Percentiles rank a stretch among this genome's conserved stretches.
phyloP scores from a whole-genome alignment of 2,329 filamentous ascomycete species.

The Phyllosticta ampelicida region DNA sequence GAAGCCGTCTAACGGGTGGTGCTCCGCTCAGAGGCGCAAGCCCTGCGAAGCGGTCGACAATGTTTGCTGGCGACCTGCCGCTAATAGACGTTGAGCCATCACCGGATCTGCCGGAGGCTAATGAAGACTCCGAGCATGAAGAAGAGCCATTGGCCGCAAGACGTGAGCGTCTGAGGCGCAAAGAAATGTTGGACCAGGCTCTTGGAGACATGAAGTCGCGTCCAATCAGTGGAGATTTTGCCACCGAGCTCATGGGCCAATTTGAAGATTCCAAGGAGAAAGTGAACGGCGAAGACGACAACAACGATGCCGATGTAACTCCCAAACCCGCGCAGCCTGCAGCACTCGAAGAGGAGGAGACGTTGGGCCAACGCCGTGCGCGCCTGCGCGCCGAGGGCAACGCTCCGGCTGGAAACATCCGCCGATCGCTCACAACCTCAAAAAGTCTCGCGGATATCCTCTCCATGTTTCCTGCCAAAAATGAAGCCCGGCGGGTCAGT shows the following conservation, averaged over 20 bases:
- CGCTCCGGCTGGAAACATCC: conserved; percentile 13
- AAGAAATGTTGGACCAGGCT: conserved; percentile 38
- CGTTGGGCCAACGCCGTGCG: conserved; percentile 64
- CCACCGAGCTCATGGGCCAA: conserved; percentile 52
- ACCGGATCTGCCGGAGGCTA: conserved; percentile 13
- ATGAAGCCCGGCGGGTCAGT: conserved; percentile 26
- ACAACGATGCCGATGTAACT: not conserved
- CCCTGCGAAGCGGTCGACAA: conserved; percentile 15
- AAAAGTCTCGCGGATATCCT: conserved; percentile 54
- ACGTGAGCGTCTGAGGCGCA: conserved; percentile 52
- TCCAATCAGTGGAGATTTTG: conserved; percentile 56
- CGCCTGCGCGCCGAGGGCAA: conserved; percentile 57
- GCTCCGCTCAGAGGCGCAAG: conserved; percentile 26
- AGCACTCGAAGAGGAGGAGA: conserved; percentile 52
- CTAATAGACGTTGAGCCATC: not conserved
- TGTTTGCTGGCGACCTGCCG: not conserved
- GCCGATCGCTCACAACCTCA: conserved; percentile 29
- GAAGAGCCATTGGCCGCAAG: conserved; percentile 59
- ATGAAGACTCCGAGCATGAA: conserved; percentile 31
- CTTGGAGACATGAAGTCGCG: conserved; percentile 31
- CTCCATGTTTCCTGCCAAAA: conserved; percentile 39
- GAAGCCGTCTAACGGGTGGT: conserved; percentile 61
- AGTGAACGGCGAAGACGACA: conserved; percentile 17
- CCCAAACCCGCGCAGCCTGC: not conserved
- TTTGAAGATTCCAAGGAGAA: conserved; percentile 21